Base-by-base conservation (phyloP, 1,284 basidiomycete genomes). In the Moniliella sp. region DNA sequence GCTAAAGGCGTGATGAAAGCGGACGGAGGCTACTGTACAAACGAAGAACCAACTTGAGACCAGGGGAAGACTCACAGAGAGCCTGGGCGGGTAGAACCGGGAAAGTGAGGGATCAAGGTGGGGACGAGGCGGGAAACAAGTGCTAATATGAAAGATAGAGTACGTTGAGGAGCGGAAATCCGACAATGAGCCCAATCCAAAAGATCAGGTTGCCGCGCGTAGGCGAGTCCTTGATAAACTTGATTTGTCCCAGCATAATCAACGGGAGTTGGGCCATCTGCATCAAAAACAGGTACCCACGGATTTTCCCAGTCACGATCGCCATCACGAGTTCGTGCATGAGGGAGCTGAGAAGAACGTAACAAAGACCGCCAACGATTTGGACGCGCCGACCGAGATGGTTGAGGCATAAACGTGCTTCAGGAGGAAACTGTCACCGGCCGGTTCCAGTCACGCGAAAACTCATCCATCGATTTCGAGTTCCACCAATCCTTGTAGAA, bases 401-500 rank as follows among this genome's bases (percentile, higher is more conserved):
- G 78, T 74, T 11, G 80, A 76, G 3, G 81, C 77, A 39, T 63
- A 97, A 16, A 97, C 86, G 60, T 97, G 88, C 12, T 81, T 73
- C 8, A 94, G 69, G 14, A 97, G 70, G 69, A 94, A 94, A 2
- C 74, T 74, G 58, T 93, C 73, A n/a, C 83, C 76, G 71, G 50
- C n/a, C 50, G 44, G 40, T 59, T 59, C 56, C 56, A 59, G 35
- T 53, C 48, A 14, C 56, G 35, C 4, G 38, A 36, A 62, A 91
- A 97, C 59, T 93, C 82, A 54, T 93, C 91, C 77, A 81, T 88
- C 2, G 78, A 78, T 0, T 78, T 83, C 1, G 81, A 80, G 64
- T 94, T 97, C 88, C 88, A 94, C 58, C 83, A 93, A 58, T 93
- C 86, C 62, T 84, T 78, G 62, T 94, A 97, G 61, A 94, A 94